Conservation (phyloP, 495 filamentous ascomycete genomes). For the Aspergillus homomorphus region DNA sequence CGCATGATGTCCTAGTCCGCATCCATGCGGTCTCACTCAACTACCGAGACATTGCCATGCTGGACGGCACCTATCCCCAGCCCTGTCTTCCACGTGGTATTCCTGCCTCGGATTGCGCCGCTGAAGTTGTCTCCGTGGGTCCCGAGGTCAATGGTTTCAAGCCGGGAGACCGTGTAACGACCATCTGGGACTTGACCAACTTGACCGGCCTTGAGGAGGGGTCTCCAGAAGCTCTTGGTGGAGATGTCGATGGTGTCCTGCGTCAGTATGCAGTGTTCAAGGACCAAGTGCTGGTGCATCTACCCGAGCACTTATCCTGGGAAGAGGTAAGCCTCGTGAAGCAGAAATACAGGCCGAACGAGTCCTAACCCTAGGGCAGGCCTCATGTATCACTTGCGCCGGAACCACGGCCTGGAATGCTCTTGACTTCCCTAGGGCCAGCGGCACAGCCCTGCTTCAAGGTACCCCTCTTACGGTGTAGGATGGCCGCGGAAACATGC, state of each 20-base stretch:
- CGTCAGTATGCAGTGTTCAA: constrained; percentile 5
- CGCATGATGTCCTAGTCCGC: constrained; percentile 47
- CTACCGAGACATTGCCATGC: constrained; percentile 46
- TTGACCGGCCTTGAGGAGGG: constrained; percentile 44
- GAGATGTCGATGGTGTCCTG: constrained; percentile 57
- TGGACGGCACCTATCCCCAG: background rate
- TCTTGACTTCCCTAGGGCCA: constrained; percentile 40
- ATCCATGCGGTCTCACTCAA: constrained; percentile 48
- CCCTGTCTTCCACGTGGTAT: constrained; percentile 70
- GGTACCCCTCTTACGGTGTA: background rate
- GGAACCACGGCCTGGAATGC: constrained; percentile 74
- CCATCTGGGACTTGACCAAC: constrained; percentile 66
- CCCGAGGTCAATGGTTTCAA: constrained; percentile 27
- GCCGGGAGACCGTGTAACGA: constrained; percentile 61
- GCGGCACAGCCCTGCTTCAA: background rate
- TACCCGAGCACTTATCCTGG: background rate
- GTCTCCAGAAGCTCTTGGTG: constrained; percentile 51
- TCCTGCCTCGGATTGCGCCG: constrained; percentile 76
- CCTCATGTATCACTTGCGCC: constrained; percentile 39
- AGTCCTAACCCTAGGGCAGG: background rate
- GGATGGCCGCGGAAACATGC: background rate
- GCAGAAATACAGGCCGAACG: background rate
- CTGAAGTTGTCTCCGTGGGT: constrained; percentile 64
- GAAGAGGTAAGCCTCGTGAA: constrained; percentile 12
- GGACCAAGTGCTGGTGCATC: background rate